Conservation (phyloP, 2,329 filamentous ascomycete species). For the Penicillium brevicompactum region DNA sequence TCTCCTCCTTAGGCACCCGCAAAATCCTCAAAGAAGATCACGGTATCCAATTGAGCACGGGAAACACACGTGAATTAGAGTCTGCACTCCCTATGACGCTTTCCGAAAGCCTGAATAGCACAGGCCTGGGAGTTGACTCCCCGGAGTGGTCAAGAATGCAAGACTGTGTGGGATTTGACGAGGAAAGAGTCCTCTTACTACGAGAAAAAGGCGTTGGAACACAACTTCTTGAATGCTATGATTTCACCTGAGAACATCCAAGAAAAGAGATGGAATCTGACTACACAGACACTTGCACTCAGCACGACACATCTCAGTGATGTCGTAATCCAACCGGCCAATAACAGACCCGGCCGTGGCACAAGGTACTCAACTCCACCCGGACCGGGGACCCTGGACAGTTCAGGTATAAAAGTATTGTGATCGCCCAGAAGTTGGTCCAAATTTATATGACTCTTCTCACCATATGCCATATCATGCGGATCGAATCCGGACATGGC, state of each 20-base stretch:
- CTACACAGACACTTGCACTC: neutral
- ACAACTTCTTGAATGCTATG: constrained; percentile 79
- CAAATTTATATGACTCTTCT: neutral
- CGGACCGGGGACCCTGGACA: constrained; percentile 24
- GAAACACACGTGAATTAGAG: constrained; percentile 23
- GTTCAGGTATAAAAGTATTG: constrained; percentile 8
- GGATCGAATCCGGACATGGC: no score
- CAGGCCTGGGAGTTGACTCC: constrained; percentile 29
- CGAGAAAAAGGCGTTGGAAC: constrained; percentile 69
- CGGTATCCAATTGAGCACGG: constrained; percentile 57
- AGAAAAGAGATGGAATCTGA: neutral
- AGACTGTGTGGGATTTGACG: constrained; percentile 82
- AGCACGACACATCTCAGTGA: neutral
- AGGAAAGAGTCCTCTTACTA: constrained; percentile 86
- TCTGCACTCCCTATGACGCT: neutral
- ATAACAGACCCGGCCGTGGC: constrained; percentile 17
- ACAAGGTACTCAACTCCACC: constrained; percentile 21
- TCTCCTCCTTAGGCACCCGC: constrained; percentile 49
- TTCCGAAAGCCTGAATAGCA: neutral
- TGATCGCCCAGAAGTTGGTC: neutral
- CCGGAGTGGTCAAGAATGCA: constrained; percentile 48
- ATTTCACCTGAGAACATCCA: constrained; percentile 65
- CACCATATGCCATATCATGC: no score
- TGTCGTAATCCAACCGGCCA: neutral
- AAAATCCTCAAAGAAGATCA: constrained; percentile 49